Base-by-base conservation (phyloP, 768 basidiomycete species). In the Vararia minispora region DNA sequence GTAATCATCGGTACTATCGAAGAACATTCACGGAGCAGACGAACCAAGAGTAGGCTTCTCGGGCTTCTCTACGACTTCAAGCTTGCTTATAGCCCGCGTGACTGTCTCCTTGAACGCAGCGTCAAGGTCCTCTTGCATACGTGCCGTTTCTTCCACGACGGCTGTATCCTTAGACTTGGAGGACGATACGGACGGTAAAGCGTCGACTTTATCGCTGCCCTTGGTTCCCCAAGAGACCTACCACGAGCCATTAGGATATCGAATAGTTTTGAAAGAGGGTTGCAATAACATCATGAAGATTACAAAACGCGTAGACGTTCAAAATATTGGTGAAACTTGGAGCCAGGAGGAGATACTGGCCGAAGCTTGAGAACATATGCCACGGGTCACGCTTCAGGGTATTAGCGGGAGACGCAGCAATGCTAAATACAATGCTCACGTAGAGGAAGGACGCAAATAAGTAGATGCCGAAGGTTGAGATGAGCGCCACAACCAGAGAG, bases 271-370 rank as follows among this genome's bases (percentile, higher is more conserved):
- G 11, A 27, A 27, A 31, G 16, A 23, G 28, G 34, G 13, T 16
- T 10, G n/a, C n/a, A 58, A 69, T 31, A 44, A 84, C 83, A 58
- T 90, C 89, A 57, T 87, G 87, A 58, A 94, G 62, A 63, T 94
- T 92, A 61, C 88, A 92, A 68, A 95, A 95, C 1, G 90, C 89
- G 56, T 95, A 95, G 25, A 90, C 84, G 59, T 92, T 92, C 48
- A 91, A 72, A 28, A 95, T 79, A 56, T 94, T 94, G 23, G 82
- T 90, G 63, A 92, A 92, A 50, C 82, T 86, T 0, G 86, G 86
- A 10, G 91, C 91, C 39, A 95, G 59, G 52, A 79, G 79, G 31
- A 92, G 63, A 56, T 91, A 91, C 55, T 90, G 91, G 49, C 79
- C 63, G 69, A 94, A 89, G 49, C 85, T 89, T 20, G 85, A 84